Evolutionary conservation across 352 stramenopile genomes (phyloP), one percentile per base, ranked within the genome.

Genomic region (Thraustotheca clavata): DNA sequence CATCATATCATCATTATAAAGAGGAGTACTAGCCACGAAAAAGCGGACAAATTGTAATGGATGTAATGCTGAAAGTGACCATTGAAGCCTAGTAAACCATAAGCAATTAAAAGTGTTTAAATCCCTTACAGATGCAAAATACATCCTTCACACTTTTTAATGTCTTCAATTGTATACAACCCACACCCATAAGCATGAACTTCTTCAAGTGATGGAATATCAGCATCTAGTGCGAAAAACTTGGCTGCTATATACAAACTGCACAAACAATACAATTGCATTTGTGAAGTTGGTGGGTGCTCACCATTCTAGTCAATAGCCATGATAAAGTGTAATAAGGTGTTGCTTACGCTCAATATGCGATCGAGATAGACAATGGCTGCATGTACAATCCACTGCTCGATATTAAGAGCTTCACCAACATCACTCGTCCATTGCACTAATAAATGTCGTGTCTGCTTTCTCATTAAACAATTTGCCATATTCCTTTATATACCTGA

Each of bases 151-250:
- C 87, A 76, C 38, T 80, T 70, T 65, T 83, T 80, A 68, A 95
- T 93, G 61, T 91, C 81, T 12, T 92, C 79, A 61, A 80, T 86
- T 31, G 82, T 82, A 71, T 93, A 95, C 73, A 83, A 87, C 32
- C 78, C 78, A 68, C 93, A 89, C 49, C 81, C 86, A 67, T 89
- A 90, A 62, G 90, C 86, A 74, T 78, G 90, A 61, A 95, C 92
- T 67, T 93, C 81, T 26, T 80, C 76, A 54, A 91, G 83, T 2
- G 77, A 77, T 7, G 86, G 83, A 26, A 95, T 73, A 60, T 95
- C 84, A 33, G 87, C 81, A 60, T 95, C 86, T 0, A 80, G 80
- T 16, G 79, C 84, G 38, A 80, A 69, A 55, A 82, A 88, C 76
- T 95, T 95, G 72, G 87, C 71, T 29, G 86, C 82, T 49, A 93